Conservation (phyloP, 257 asterid species). For the Nicotiana obtusifolia region DNA sequence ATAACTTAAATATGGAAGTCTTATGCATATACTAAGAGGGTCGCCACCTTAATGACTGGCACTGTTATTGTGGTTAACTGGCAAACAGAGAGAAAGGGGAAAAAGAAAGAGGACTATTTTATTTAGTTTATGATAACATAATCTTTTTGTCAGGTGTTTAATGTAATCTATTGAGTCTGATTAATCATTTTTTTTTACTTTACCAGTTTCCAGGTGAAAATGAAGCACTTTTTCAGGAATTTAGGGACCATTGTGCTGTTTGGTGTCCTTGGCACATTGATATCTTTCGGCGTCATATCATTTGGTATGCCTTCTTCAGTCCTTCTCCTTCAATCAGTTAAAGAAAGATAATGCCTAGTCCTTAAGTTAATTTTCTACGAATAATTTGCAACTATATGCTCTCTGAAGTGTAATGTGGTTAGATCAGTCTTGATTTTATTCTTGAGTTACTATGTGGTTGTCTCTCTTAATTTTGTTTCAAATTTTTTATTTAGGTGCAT, state of each 20-base stretch:
- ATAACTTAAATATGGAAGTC: no score
- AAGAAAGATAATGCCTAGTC: neutral
- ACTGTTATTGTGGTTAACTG: neutral
- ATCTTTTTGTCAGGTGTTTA: neutral
- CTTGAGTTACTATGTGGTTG: neutral
- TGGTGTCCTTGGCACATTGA: constrained; percentile 69
- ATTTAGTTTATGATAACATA: neutral
- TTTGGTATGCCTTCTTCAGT: constrained; percentile 33
- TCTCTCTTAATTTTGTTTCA: constrained; percentile 14
- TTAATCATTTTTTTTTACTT: neutral
- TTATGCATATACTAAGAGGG: neutral
- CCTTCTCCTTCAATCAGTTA: neutral
- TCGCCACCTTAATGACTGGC: neutral
- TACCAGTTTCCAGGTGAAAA: constrained; percentile 72
- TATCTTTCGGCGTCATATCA: constrained; percentile 61
- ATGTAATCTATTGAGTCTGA: neutral
- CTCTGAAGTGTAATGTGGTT: neutral
- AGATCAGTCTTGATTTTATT: neutral
- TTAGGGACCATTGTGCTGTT: constrained; percentile 45
- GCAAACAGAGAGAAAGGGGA: no score
- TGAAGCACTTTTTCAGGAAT: constrained; percentile 65
- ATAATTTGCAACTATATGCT: no score
- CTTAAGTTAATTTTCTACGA: neutral
- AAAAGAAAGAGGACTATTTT: no score
- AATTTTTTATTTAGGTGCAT: constrained; percentile 44